Evolutionary conservation across 2,329 filamentous ascomycete genomes (phyloP).

Genomic region (Emergomyces africanus): DNA sequence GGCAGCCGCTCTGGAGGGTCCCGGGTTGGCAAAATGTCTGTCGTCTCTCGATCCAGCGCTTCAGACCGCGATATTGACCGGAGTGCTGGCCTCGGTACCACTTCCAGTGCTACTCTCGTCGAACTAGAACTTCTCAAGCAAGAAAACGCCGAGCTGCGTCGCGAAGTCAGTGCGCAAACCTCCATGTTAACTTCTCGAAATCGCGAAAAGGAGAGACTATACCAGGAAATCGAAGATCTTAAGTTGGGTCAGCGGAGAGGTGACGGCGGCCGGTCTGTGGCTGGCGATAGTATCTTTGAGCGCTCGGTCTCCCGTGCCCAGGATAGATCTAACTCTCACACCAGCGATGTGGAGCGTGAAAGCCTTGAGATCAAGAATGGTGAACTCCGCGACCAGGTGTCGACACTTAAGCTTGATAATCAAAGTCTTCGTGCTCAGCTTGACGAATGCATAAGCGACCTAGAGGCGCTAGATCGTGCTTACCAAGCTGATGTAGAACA

Average conservation of each 20-base stretch:
- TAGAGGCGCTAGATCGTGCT: constrained; percentile 58
- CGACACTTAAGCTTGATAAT: constrained; percentile 74
- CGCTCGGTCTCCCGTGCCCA: constrained; percentile 81
- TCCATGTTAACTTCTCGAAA: constrained; percentile 96
- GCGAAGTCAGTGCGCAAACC: constrained; percentile 88
- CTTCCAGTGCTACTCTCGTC: constrained; percentile 58
- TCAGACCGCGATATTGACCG: constrained; percentile 26
- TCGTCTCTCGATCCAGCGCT: constrained; percentile 25
- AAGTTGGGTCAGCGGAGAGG: constrained; percentile 74
- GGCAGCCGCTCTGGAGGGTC: constrained; percentile 17
- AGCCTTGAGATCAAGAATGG: constrained; percentile 75
- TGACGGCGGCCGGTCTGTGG: constrained; percentile 43
- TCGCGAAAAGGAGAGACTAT: constrained; percentile 84
- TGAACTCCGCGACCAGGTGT: constrained; percentile 73
- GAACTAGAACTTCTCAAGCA: constrained; percentile 74
- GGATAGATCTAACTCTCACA: constrained; percentile 60
- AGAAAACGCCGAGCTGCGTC: constrained; percentile 82
- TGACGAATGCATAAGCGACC: constrained; percentile 64
- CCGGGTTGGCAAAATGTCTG: constrained; percentile 22
- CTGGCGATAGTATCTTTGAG: constrained; percentile 84
- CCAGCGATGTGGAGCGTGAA: constrained; percentile 66
- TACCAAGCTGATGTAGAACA: constrained; percentile 73
- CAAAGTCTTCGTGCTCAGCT: constrained; percentile 78
- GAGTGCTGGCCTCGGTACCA: constrained; percentile 39
- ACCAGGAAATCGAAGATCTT: constrained; percentile 93